Percentiles rank a stretch among this genome's conserved stretches.
Evolutionary conservation across 805 yeast species (phyloP).

Genomic region (Vanderwaltozyma polyspora): DNA sequence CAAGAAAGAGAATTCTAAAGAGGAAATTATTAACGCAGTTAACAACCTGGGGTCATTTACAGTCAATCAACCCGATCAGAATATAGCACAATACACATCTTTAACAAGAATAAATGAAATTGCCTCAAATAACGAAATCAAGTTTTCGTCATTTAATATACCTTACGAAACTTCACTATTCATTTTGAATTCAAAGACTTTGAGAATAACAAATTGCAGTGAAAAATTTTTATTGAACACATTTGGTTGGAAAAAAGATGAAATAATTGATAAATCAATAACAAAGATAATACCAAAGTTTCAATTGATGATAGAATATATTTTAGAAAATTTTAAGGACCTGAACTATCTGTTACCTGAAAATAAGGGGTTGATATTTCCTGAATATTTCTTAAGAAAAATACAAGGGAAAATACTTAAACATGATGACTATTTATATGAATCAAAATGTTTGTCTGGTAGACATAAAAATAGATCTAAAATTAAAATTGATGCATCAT

Average conservation of each 20-base stretch:
- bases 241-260: conserved; percentile 46
- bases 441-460: conserved; percentile 56
- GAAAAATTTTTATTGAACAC: conserved; percentile 59
- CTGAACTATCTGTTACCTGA: conserved; percentile 30
- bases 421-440: conserved; percentile 39
- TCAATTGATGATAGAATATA: conserved; percentile 26
- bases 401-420: conserved; percentile 34
- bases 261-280: conserved; percentile 34
- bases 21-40: neutral
- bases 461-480: conserved; percentile 54
- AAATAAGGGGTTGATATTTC: conserved; percentile 58
- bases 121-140: conserved; percentile 16
- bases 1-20: neutral
- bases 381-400: conserved; percentile 81
- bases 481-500: conserved; percentile 67
- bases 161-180: conserved; percentile 77
- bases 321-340: conserved; percentile 26
- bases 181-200: conserved; percentile 39
- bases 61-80: too few species aligned
- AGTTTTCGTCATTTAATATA: conserved; percentile 54
- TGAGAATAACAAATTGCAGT: conserved; percentile 51
- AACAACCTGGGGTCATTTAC: too few species aligned
- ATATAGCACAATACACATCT: too few species aligned
- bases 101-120: too few species aligned
- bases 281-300: conserved; percentile 37